Evolutionary conservation across 768 basidiomycete species (phyloP).

Genomic region (Russula compacta): DNA sequence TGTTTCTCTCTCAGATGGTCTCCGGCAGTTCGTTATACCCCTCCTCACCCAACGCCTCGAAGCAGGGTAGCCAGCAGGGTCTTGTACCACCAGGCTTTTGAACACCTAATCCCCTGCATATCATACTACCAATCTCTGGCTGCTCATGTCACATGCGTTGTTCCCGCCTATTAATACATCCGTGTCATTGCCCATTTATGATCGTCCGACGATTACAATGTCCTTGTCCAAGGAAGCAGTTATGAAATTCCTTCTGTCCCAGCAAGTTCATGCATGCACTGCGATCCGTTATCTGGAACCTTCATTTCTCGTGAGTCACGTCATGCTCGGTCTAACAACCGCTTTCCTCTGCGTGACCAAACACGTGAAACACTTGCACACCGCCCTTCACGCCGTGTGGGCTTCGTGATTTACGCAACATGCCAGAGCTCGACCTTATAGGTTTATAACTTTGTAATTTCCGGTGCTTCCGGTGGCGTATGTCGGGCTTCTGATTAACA

Average conservation of each 20-base stretch:
- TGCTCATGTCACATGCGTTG: neutral
- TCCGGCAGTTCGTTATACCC: constrained; percentile 18
- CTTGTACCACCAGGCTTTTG: constrained; percentile 20
- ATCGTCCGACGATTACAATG: neutral
- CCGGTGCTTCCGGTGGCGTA: no score
- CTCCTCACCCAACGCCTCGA: constrained; percentile 6
- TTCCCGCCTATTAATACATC: constrained; percentile 1
- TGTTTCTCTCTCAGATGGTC: constrained; percentile 11
- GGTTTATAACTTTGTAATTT: no score
- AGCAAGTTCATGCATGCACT: neutral
- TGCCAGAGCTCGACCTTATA: neutral
- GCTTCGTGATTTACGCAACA: neutral
- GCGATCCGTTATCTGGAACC: no score
- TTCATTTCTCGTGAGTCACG: no score
- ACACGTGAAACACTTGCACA: neutral
- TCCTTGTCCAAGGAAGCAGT: neutral
- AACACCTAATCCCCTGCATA: neutral
- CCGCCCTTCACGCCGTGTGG: neutral
- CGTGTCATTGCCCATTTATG: neutral
- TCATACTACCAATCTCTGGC: neutral
- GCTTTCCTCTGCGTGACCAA: neutral
- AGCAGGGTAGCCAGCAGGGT: constrained; percentile 17
- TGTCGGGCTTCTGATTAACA: no score
- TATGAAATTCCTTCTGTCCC: neutral
- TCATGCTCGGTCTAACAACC: no score